Conservation (phyloP, 169 alveolate genomes). For the Plasmodium chabaudi region DNA sequence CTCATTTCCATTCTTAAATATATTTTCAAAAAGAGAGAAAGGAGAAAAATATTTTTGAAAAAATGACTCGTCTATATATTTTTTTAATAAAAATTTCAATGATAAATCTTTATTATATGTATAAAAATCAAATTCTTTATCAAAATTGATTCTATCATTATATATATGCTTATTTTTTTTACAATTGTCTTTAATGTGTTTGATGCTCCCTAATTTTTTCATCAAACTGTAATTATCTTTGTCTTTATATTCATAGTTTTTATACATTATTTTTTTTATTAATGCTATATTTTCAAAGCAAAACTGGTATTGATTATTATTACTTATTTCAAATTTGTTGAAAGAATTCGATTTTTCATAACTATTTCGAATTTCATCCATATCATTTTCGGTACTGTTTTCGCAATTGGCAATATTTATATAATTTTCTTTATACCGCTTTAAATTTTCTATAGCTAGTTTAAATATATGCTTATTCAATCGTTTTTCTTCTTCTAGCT, state of each 20-base stretch:
- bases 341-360: neutral
- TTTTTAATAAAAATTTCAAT: constrained; percentile 14
- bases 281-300: constrained; percentile 35
- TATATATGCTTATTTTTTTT: neutral
- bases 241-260: neutral
- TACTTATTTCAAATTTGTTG: neutral
- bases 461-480: constrained; percentile 21
- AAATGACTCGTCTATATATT: constrained; percentile 20
- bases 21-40: constrained; percentile 51
- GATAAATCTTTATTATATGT: constrained; percentile 50
- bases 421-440: constrained; percentile 28
- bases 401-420: neutral
- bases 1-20: constrained; percentile 8
- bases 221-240: constrained; percentile 32
- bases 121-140: constrained; percentile 30
- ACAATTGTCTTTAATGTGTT: neutral
- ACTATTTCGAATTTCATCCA: neutral
- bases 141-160: neutral
- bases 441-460: constrained; percentile 41
- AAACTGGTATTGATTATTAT: constrained; percentile 1
- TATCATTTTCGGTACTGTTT: neutral
- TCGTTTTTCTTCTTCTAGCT: constrained; percentile 42
- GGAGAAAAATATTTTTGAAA: constrained; percentile 43
- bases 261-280: constrained; percentile 12
- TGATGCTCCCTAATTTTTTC: neutral